Base-by-base conservation (phyloP, 164 flowering plant genomes). In the Paratinospora sagittata region DNA sequence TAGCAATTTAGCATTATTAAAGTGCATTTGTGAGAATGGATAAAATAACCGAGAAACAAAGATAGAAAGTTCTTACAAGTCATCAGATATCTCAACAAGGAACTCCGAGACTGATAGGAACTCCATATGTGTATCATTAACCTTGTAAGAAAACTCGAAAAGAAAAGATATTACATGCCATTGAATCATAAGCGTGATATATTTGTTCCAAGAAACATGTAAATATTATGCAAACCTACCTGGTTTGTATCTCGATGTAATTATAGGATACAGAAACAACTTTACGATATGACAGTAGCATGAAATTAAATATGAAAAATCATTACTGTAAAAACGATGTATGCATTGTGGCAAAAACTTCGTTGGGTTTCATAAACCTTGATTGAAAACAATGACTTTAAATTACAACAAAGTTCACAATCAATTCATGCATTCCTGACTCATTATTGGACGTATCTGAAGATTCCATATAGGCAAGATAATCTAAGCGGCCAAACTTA, bases 1-100 rank as follows among this genome's bases (percentile, higher is more conserved):
- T 17, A 57, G n/a, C n/a, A n/a, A n/a, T n/a, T n/a, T n/a, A n/a
- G 36, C 0, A 2, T n/a, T 37, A 30, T 30, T 30, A 30, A 30
- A 30, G 34, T 30, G 34, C 2, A 52, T 52, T 12, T 52, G 24
- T 52, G 21, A 52, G 6, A 52, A 52, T 19, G 33, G 17, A 45
- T 3, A 63, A 63, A 30, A 58, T n/a, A 57, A 16, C n/a, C 9
- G 43, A 63, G 66, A 66, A 57, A 27, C 45, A 68, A 64, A 41
- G 23, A 27, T 47, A 63, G 26, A 16, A 65, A 55, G 57, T 34
- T 80, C 98, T 87, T 78, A 94, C 98, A 94, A 78, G 77, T 94
- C 98, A 84, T 94, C 97, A 69, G 97, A 83, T 60, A 90, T 74
- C 81, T 94, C 98, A 26, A 95, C 98, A 43, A 95, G 88, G 75